A percentile compares a stretch with the other conserved stretches of the same genome.
Conservation (phyloP, 805 yeast species). For the Grigorovia jiainica region DNA sequence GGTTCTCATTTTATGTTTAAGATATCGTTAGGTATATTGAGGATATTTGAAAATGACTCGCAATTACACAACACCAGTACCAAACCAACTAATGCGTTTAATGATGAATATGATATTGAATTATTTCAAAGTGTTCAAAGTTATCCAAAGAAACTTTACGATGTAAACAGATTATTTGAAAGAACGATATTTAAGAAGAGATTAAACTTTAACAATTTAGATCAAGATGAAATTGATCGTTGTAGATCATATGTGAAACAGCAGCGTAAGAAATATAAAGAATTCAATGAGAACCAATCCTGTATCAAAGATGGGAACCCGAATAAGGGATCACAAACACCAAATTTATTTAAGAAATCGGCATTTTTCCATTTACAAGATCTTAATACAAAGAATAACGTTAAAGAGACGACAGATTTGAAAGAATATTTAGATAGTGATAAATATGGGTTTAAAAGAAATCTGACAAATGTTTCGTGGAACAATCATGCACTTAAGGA, state of each 20-base stretch:
- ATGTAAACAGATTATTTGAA: constrained; percentile 62
- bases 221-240: constrained; percentile 73
- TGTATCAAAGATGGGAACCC: not conserved
- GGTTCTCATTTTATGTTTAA: constrained; percentile 82
- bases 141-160: constrained; percentile 59
- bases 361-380: not conserved
- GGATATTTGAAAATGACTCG: constrained; percentile 61
- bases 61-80: constrained; percentile 1
- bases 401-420: too few relatives aligned
- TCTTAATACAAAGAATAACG: not conserved
- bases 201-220: constrained; percentile 61
- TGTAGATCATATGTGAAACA: constrained; percentile 71
- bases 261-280: constrained; percentile 38
- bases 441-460: constrained; percentile 34
- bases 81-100: not conserved
- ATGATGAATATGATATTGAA: constrained; percentile 43
- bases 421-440: constrained; percentile 13
- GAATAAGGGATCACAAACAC: too few relatives aligned
- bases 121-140: constrained; percentile 81
- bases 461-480: constrained; percentile 49
- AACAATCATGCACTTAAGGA: constrained; percentile 44
- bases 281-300: constrained; percentile 12
- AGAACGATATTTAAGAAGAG: constrained; percentile 61
- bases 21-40: constrained; percentile 69
- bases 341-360: not conserved